Evolutionary conservation across 345 rosid genomes (phyloP), one percentile per base, ranked within the genome.

Genomic region (Sapria himalayana): DNA sequence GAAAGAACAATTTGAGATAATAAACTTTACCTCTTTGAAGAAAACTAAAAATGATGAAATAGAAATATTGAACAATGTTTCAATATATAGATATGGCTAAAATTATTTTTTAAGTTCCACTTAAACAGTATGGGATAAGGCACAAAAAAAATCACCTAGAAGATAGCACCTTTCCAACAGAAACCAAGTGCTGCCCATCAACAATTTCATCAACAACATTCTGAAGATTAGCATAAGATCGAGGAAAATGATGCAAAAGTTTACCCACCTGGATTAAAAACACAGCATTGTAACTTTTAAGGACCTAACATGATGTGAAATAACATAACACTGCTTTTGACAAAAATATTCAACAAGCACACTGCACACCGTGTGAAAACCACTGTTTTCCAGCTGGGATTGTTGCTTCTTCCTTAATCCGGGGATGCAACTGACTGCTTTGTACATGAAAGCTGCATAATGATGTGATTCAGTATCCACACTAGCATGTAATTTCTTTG

Each of bases 171-270:
- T 63, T 73, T 33, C 95, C 95, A 58, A 79, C 66, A 51, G 85
- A 82, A 41, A 82, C 79, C 57, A 82, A 60, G 68, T 89, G 73
- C 55, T 82, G 85, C 24, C 95, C 93, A 67, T 79, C 93, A 43
- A 67, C 69, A 36, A 82, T 60, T 51, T 73, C 86, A 60, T 54
- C 57, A 18, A 65, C 81, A 11, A 85, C 81, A 50, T 82, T 89
- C 63, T 65, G 85, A 52, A 79, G 65, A 65, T 82, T 95, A 31
- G 73, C 98, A 62, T 82, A 82, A 58, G 86, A 76, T 51, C 84
- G 72, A 54, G 98, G 95, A 60, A 82, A 89, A 71, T 82, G 93
- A 65, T 76, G 81, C 46, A 74, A 54, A 55, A 89, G 51, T 58
- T 82, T 79, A 57, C 82, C 61, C 37, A 79, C 43, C 93, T 79